A percentile compares a stretch with the other conserved stretches of the same genome.
Conservation (phyloP, 495 filamentous ascomycete species). For the Parachaetomium inaequale region DNA sequence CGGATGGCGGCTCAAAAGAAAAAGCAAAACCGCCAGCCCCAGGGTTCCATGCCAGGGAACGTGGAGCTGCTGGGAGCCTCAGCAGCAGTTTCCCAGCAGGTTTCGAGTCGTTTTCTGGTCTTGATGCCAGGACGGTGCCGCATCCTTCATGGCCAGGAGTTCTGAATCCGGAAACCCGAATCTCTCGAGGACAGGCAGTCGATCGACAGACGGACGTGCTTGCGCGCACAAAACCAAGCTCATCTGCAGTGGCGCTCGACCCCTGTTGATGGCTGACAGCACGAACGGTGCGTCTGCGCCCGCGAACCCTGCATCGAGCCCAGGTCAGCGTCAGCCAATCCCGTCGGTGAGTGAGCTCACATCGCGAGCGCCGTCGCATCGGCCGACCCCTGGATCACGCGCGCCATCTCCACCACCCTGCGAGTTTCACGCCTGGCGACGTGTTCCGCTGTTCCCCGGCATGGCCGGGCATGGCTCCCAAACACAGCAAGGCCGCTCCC, state of each 20-base stretch:
- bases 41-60: background rate
- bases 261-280: background rate
- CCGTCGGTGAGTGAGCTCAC: slow-evolving; percentile 1
- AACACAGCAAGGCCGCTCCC: background rate
- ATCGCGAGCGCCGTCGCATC: background rate
- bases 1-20: slow-evolving; percentile 21
- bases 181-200: background rate
- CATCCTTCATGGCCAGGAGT: background rate
- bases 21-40: slow-evolving; percentile 16
- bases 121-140: background rate
- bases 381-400: slow-evolving; percentile 8
- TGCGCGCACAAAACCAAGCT: background rate
- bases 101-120: background rate
- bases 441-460: slow-evolving; percentile 5
- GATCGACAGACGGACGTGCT: background rate
- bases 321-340: slow-evolving; percentile 4
- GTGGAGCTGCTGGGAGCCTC: slow-evolving; percentile 14
- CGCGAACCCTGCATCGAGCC: slow-evolving; percentile 2
- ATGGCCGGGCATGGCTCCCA: background rate
- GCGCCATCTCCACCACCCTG: slow-evolving; percentile 11
- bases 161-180: background rate
- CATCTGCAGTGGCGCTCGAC: background rate
- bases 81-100: too few species aligned
- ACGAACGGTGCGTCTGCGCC: background rate
- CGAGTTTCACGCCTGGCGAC: slow-evolving; percentile 4